Evolutionary conservation across 2,329 filamentous ascomycete genomes (phyloP).

Genomic region (Fusarium keratoplasticum): DNA sequence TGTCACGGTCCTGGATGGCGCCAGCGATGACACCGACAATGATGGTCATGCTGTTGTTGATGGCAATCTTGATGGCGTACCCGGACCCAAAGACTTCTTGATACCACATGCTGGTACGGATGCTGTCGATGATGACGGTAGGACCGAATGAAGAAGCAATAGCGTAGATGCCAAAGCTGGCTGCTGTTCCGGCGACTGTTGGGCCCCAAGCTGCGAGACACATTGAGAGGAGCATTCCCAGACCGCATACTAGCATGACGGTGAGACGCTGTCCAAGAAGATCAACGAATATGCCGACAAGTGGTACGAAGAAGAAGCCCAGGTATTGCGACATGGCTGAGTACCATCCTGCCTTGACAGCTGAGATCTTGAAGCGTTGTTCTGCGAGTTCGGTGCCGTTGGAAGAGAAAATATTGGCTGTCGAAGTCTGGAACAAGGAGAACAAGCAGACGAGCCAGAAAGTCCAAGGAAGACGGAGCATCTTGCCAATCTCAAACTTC

Average conservation of each 20-base stretch:
- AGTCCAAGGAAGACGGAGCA: conserved; percentile 68
- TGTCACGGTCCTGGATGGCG: conserved; percentile 67
- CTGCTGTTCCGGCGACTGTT: conserved; percentile 63
- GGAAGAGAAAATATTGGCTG: conserved; percentile 63
- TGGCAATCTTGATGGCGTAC: conserved; percentile 69
- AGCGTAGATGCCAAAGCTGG: conserved; percentile 70
- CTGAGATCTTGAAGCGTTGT: conserved; percentile 66
- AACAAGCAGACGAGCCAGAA: conserved; percentile 69
- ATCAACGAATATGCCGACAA: conserved; percentile 68
- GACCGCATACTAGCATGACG: conserved; percentile 64
- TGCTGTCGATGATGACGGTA: conserved; percentile 69
- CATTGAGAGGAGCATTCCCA: conserved; percentile 65
- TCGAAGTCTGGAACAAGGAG: conserved; percentile 69
- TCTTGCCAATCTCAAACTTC: conserved; percentile 65
- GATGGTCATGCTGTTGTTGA: conserved; percentile 73
- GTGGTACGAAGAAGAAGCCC: conserved; percentile 68
- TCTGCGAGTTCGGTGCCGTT: conserved; percentile 72
- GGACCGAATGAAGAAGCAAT: conserved; percentile 67
- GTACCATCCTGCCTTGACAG: conserved; percentile 71
- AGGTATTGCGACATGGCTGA: conserved; percentile 65
- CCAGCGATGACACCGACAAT: conserved; percentile 68
- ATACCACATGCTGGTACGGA: conserved; percentile 70
- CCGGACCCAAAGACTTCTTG: conserved; percentile 70
- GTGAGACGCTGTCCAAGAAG: conserved; percentile 64
- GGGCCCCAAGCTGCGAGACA: conserved; percentile 63